phyloP scores from a whole-genome alignment of 768 basidiomycete genomes.

The Naganishia vaughanmartiniae region DNA sequence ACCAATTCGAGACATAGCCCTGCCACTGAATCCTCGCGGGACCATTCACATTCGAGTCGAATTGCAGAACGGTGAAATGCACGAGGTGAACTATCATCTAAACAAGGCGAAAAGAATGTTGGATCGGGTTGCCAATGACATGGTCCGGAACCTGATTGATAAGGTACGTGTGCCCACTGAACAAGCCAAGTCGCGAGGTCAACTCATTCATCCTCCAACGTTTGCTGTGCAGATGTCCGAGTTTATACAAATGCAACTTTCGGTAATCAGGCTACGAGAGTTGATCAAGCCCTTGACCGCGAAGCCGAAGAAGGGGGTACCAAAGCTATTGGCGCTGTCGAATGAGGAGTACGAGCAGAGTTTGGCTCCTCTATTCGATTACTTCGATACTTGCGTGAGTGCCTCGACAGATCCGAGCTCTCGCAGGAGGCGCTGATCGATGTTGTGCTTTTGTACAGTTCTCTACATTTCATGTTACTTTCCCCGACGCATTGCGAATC shows the following conservation, averaged over 20 bases:
- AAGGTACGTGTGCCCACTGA: conserved; percentile 7
- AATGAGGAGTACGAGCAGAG: conserved; percentile 45
- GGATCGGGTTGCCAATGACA: conserved; percentile 43
- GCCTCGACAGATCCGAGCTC: too few species aligned
- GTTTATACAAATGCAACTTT: conserved; percentile 38
- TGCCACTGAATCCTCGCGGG: conserved; percentile 47
- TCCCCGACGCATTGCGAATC: conserved; percentile 37
- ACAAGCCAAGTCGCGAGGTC: not conserved
- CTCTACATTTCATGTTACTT: conserved; percentile 46
- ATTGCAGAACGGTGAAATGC: conserved; percentile 46
- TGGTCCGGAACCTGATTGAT: conserved; percentile 46
- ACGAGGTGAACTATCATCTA: conserved; percentile 46
- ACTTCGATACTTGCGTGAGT: conserved; percentile 48
- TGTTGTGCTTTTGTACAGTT: conserved; percentile 36
- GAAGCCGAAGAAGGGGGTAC: conserved; percentile 43
- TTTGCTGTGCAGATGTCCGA: conserved; percentile 40
- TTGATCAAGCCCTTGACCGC: conserved; percentile 42
- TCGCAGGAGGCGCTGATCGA: not conserved
- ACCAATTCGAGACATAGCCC: conserved; percentile 39
- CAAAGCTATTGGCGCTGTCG: conserved; percentile 28
- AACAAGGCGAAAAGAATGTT: conserved; percentile 38
- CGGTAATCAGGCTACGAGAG: conserved; percentile 29
- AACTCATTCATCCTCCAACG: not conserved
- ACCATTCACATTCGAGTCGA: conserved; percentile 41
- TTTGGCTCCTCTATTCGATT: conserved; percentile 45